Conservation (phyloP, 176 grass and related monocot species). For the Phoenix roebelenii region DNA sequence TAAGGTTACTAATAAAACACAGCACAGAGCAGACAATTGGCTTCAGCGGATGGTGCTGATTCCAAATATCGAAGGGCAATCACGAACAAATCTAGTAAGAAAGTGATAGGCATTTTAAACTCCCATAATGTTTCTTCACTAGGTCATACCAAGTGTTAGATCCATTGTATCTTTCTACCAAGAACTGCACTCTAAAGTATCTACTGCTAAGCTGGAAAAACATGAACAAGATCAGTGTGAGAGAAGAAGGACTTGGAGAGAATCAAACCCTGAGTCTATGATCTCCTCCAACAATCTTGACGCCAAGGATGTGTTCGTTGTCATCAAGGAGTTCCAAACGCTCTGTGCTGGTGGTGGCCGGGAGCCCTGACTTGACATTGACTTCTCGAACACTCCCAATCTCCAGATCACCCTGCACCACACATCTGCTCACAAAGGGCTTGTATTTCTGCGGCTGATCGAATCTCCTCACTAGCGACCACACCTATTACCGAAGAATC, state of each 20-base stretch:
- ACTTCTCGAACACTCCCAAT: conserved; percentile 16
- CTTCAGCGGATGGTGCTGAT: too few relatives aligned
- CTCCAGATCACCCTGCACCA: conserved; percentile 15
- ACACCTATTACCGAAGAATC: background rate
- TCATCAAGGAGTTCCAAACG: conserved; percentile 19
- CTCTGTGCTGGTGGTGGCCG: conserved; percentile 17
- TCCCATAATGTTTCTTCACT: too few relatives aligned
- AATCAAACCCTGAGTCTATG: conserved; percentile 21
- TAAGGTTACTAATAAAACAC: too few relatives aligned
- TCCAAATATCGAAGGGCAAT: too few relatives aligned
- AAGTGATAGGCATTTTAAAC: too few relatives aligned
- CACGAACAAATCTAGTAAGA: too few relatives aligned
- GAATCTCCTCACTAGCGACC: conserved; percentile 16
- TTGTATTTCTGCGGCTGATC: conserved; percentile 16
- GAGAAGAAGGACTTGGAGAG: background rate
- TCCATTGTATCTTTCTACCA: too few relatives aligned
- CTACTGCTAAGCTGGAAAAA: background rate
- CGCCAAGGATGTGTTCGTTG: conserved; percentile 14
- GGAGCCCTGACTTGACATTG: conserved; percentile 15
- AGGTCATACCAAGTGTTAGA: too few relatives aligned
- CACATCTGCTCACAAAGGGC: conserved; percentile 11
- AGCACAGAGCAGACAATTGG: too few relatives aligned
- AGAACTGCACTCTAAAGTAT: too few relatives aligned
- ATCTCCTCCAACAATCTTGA: conserved; percentile 22
- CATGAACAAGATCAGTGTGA: background rate